Base-by-base conservation (phyloP, 2,329 filamentous ascomycete species). In the Aspergillus eucalypticola region DNA sequence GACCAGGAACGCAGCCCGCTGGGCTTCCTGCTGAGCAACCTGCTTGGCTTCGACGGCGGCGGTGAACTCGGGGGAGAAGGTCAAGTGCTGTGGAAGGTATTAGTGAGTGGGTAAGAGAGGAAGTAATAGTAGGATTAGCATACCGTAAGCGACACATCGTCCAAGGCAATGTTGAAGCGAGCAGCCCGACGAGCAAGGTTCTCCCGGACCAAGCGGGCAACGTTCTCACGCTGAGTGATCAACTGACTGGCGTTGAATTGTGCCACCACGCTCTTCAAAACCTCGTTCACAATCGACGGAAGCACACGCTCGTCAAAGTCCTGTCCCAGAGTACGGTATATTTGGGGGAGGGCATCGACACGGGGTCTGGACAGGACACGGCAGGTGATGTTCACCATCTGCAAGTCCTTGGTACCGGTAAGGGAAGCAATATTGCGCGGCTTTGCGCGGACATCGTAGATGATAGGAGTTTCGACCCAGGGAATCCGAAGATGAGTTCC, bases 351-450 rank as follows among this genome's bases (percentile, higher is more conserved):
- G 32, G 93, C 90, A 67, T 91, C 88, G 72, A 99, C 83, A 60
- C 92, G 88, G 59, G 95, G 95, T 70, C 92, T 85, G 60, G 94
- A 97, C 56, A 99, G 90, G 60, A 99, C 95, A 91, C 95, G 94
- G 81, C 95, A 99, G 74, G 94, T 99, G 76, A 99, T 98, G 86
- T 99, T 99, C 75, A 98, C 95, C 95, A 99, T 99, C 83, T 99
- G 95, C 79, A 99, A 82, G 80, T 99, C 95, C 84, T 99, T 99
- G 74, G 95, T 99, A 70, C 95, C 95, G 61, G 95, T 99, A 67
- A 99, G 86, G 67, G 95, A 98, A 67, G 95, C 90, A 70, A 99
- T 93, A 74, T 96, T 97, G 76, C 95, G 89, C 72, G 95, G 95
- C 84, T 94, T 97, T 62, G 95, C 95, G 80, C 95, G 94, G 70